Conservation (phyloP, 2,329 filamentous ascomycete genomes). For the Ceratocystis huliohia region DNA sequence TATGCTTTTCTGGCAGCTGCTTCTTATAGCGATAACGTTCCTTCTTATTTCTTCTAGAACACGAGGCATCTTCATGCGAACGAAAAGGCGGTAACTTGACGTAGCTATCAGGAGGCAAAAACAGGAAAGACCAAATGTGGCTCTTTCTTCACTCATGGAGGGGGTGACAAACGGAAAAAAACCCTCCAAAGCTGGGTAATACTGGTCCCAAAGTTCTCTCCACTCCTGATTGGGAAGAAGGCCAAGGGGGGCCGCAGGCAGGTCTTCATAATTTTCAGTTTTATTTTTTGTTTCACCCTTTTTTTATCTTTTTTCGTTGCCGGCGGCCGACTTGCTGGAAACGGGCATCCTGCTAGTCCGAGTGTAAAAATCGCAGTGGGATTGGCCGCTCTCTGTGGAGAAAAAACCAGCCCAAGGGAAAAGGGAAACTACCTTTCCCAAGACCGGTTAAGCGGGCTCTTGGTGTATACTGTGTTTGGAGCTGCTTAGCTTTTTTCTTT, state of each 20-base stretch:
- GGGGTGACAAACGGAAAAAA: background rate
- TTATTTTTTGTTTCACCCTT: background rate
- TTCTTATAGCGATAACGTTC: background rate
- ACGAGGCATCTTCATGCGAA: background rate
- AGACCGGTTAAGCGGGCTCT: conserved; percentile 9
- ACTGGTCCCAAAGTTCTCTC: background rate
- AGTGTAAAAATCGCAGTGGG: conserved; percentile 2
- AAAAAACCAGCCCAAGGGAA: conserved; percentile 5
- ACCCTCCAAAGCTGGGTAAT: background rate
- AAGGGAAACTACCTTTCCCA: conserved; percentile 21
- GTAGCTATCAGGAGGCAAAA: background rate
- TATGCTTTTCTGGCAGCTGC: background rate
- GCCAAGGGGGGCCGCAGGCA: background rate
- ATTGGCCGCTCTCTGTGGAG: background rate
- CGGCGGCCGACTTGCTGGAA: conserved; percentile 8
- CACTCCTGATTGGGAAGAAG: background rate
- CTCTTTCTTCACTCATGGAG: background rate
- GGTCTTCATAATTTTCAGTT: background rate
- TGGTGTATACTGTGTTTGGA: background rate
- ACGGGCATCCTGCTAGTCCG: conserved; percentile 7
- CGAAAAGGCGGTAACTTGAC: background rate
- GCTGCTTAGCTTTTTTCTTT: background rate
- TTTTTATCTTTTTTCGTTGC: background rate
- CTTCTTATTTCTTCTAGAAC: background rate
- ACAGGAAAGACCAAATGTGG: background rate